These are phyloP conservation scores for Kernera saxatilis DNA, from an alignment of 345 rosid species.

Conservation along the genomic window DNA sequence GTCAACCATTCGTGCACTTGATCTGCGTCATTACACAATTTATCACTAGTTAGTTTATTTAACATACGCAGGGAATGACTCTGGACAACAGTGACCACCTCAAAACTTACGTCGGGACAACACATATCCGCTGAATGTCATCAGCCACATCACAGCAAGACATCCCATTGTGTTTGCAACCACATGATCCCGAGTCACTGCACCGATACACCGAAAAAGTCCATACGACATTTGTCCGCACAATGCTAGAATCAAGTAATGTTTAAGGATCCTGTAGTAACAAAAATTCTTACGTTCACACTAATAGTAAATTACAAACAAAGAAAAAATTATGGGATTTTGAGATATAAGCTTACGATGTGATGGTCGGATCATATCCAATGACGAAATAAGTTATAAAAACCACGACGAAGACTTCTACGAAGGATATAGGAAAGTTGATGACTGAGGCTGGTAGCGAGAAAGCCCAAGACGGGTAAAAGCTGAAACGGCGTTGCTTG, in stretches of 20 bases:
- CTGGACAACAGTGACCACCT: background rate
- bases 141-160: constrained; percentile 31
- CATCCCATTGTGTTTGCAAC: constrained; percentile 40
- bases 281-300: no score
- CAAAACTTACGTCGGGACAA: constrained; percentile 33
- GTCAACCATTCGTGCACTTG: constrained; percentile 56
- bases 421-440: constrained; percentile 45
- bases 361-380: constrained; percentile 47
- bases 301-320: background rate
- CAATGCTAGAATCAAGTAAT: constrained; percentile 33
- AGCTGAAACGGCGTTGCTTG: constrained; percentile 59
- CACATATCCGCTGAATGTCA: constrained; percentile 41
- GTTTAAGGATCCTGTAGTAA: constrained; percentile 36
- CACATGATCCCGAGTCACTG: constrained; percentile 37
- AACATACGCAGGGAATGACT: background rate
- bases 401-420: constrained; percentile 56
- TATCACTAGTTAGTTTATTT: background rate
- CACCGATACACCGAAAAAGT: constrained; percentile 43
- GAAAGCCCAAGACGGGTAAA: constrained; percentile 67
- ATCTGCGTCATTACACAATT: constrained; percentile 24
- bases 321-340: background rate
- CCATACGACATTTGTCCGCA: constrained; percentile 40
- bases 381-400: constrained; percentile 43
- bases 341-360: constrained; percentile 31
- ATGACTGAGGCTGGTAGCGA: constrained; percentile 54